Percentiles rank a stretch among this genome's conserved stretches.
Conservation (phyloP, 805 yeast genomes). For the Yamadazyma takamatsuzukensis region DNA sequence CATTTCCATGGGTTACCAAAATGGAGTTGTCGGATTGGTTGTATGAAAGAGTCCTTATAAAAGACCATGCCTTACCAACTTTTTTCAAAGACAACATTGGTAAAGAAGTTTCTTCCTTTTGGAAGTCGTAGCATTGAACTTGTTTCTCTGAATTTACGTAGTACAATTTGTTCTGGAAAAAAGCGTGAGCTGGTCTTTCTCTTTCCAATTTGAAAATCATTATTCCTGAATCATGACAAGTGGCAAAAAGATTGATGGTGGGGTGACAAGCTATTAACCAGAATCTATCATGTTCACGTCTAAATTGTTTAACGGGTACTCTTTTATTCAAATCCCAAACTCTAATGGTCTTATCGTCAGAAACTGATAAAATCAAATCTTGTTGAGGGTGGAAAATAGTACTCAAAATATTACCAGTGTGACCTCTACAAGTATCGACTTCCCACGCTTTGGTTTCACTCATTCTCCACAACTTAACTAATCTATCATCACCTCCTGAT, state of each 20-base stretch:
- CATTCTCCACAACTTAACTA: constrained; percentile 96
- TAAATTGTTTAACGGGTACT: constrained; percentile 88
- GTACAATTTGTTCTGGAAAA: constrained; percentile 68
- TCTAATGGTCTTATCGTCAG: constrained; percentile 94
- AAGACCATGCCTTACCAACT: constrained; percentile 81
- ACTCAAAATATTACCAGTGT: constrained; percentile 86
- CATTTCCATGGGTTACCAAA: constrained; percentile 75
- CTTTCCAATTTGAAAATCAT: constrained; percentile 97
- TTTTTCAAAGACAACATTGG: constrained; percentile 83
- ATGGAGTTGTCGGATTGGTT: constrained; percentile 91
- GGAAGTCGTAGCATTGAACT: constrained; percentile 74
- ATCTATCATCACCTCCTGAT: constrained; percentile 94
- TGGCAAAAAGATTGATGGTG: constrained; percentile 84
- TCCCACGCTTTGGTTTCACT: constrained; percentile 98
- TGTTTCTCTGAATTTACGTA: constrained; percentile 83
- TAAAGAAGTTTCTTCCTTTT: constrained; percentile 57
- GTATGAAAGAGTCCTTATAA: constrained; percentile 79
- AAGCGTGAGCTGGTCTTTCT: constrained; percentile 89
- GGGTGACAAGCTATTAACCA: constrained; percentile 94
- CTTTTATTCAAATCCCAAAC: constrained; percentile 96
- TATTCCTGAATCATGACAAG: constrained; percentile 95
- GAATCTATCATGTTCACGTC: constrained; percentile 90
- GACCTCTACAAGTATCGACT: constrained; percentile 97
- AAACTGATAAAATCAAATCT: constrained; percentile 86
- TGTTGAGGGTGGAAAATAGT: constrained; percentile 91